A percentile compares a stretch with the other conserved stretches of the same genome.
Conservation (phyloP, 1,284 basidiomycete species). For the Trichosporon asahii region DNA sequence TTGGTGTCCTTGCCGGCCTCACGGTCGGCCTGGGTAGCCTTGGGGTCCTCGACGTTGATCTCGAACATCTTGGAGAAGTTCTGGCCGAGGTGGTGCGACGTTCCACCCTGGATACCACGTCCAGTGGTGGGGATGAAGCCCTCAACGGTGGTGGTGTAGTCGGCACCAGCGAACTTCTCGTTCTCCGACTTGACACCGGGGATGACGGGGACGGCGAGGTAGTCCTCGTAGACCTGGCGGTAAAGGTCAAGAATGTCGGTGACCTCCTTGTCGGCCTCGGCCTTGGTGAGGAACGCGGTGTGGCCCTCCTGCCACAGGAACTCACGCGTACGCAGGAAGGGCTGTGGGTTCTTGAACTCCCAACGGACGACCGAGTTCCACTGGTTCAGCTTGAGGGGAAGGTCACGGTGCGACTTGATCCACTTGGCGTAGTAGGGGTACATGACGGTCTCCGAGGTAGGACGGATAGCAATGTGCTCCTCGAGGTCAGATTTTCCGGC, state of each 20-base stretch:
- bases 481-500: constrained; percentile 92
- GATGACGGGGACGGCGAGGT: constrained; percentile 95
- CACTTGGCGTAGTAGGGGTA: constrained; percentile 98
- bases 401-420: constrained; percentile 96
- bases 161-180: constrained; percentile 97
- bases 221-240: constrained; percentile 91
- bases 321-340: constrained; percentile 97
- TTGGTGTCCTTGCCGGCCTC: constrained; percentile 55
- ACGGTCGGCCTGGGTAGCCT: constrained; percentile 28
- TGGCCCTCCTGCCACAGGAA: constrained; percentile 99
- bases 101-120: constrained; percentile 96
- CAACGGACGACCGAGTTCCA: constrained; percentile 99
- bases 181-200: constrained; percentile 97
- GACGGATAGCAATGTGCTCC: constrained; percentile 95
- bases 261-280: constrained; percentile 88
- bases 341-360: constrained; percentile 99
- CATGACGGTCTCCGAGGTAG: constrained; percentile 97
- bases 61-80: constrained; percentile 99
- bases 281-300: constrained; percentile 85
- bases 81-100: constrained; percentile 95
- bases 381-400: constrained; percentile 95
- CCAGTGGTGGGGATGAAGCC: constrained; percentile 97
- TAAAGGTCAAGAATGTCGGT: constrained; percentile 93
- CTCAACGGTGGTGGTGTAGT: constrained; percentile 98
- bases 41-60: constrained; percentile 91